A percentile compares a stretch with the other conserved stretches of the same genome.
phyloP scores from a whole-genome alignment of 177 flowering plant species.

The Telopea speciosissima region DNA sequence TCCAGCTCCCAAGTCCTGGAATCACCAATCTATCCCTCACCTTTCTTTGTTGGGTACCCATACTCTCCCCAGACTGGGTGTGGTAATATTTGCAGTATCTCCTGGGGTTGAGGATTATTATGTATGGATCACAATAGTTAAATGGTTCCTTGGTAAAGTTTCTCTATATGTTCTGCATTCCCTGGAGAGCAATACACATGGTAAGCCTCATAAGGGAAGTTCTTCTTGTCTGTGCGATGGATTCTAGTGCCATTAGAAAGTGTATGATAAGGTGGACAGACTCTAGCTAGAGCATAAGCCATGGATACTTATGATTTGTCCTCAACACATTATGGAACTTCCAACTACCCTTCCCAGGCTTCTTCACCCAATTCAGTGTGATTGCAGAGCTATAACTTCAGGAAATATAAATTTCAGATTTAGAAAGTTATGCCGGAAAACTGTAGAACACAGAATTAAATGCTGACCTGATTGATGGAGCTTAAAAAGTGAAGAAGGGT shows the following conservation, averaged over 20 bases:
- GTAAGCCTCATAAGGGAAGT: not conserved
- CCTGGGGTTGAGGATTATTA: slow-evolving; percentile 2
- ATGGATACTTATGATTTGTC: slow-evolving; percentile 55
- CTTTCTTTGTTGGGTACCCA: slow-evolving; percentile 21
- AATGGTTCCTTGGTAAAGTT: not conserved
- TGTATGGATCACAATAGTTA: not conserved
- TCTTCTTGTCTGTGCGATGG: not conserved
- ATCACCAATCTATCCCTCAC: slow-evolving; percentile 30
- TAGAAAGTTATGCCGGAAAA: too few relatives aligned
- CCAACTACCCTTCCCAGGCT: slow-evolving; percentile 52
- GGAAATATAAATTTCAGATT: too few relatives aligned
- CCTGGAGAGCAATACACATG: not conserved
- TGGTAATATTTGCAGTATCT: too few relatives aligned
- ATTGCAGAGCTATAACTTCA: too few relatives aligned
- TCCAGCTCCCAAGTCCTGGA: too few relatives aligned
- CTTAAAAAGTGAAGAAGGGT: too few relatives aligned
- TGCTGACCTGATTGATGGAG: too few relatives aligned
- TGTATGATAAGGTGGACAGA: not conserved
- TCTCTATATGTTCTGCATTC: not conserved
- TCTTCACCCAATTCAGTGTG: slow-evolving; percentile 46
- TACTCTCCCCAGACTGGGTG: too few relatives aligned
- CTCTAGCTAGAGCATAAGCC: slow-evolving; percentile 47
- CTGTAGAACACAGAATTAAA: too few relatives aligned
- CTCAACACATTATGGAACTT: slow-evolving; percentile 37
- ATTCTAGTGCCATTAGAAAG: not conserved